A percentile compares a stretch with the other conserved stretches of the same genome.
phyloP scores from a whole-genome alignment of 2,329 filamentous ascomycete species.

The Exophiala oligosperma region DNA sequence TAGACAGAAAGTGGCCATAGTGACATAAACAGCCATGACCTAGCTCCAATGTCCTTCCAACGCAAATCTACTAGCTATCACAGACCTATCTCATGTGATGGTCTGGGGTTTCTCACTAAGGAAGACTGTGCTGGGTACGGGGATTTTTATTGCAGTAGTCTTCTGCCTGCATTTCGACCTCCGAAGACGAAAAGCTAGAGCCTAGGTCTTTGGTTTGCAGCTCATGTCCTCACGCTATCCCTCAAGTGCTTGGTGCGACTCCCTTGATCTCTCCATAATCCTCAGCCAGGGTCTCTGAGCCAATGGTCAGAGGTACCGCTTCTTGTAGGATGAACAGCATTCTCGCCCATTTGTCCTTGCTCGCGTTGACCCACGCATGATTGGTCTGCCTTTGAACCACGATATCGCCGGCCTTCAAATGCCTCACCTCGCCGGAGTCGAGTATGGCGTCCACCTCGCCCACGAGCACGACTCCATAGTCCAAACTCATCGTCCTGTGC shows the following conservation, averaged over 20 bases:
- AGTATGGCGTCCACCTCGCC: slow-evolving; percentile 53
- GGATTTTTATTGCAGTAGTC: no score
- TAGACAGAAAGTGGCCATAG: neutral
- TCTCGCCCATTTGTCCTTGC: slow-evolving; percentile 16
- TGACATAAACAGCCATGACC: no score
- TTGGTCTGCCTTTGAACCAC: slow-evolving; percentile 51
- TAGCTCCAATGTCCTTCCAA: no score
- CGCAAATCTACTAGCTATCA: no score
- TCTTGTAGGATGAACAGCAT: slow-evolving; percentile 24
- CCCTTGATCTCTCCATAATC: slow-evolving; percentile 9
- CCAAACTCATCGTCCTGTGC: slow-evolving; percentile 56
- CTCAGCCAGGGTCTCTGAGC: slow-evolving; percentile 4
- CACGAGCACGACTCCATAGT: slow-evolving; percentile 56
- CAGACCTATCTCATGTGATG: no score
- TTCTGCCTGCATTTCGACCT: no score
- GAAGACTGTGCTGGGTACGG: no score
- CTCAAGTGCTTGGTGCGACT: no score
- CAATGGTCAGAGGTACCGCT: slow-evolving; percentile 2
- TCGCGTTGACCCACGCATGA: slow-evolving; percentile 40
- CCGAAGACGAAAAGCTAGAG: no score
- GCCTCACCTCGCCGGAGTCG: slow-evolving; percentile 49
- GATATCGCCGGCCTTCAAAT: slow-evolving; percentile 53
- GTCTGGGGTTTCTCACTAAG: no score
- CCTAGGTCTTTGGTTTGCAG: no score
- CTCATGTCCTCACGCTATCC: no score